Conservation (phyloP, 2,329 filamentous ascomycete species). For the Stachybotrys echinatus region DNA sequence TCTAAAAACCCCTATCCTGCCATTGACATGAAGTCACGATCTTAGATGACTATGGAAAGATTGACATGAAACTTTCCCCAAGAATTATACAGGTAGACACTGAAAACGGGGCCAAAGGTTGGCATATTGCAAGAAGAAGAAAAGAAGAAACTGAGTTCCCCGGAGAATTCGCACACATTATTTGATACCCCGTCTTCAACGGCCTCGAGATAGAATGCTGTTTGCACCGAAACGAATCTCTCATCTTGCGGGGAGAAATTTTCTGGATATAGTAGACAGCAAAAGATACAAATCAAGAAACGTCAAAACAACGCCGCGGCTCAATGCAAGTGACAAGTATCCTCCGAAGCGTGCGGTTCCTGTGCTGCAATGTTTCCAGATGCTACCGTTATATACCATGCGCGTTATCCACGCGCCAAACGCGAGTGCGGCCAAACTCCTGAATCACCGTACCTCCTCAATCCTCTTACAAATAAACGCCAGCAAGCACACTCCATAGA, state of each 20-base stretch:
- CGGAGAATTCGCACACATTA: not conserved
- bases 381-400: not conserved
- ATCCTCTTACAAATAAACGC: not conserved
- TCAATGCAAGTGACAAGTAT: not conserved
- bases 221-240: not conserved
- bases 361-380: not conserved
- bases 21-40: not conserved
- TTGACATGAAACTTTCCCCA: not conserved
- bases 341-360: not conserved
- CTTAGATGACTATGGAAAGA: not conserved
- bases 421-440: conserved; percentile 14
- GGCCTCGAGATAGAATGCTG: not conserved
- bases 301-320: not conserved
- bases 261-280: not conserved
- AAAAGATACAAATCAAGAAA: not conserved
- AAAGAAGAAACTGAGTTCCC: not conserved
- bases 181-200: not conserved
- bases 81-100: not conserved
- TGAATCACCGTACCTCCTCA: not conserved
- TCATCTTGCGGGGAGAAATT: not conserved
- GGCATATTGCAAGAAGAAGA: not conserved
- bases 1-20: conserved; percentile 7
- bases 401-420: not conserved
- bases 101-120: not conserved
- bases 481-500: not conserved